Conservation (phyloP, 352 stramenopile species). For the Halophytophthora polymorphica region DNA sequence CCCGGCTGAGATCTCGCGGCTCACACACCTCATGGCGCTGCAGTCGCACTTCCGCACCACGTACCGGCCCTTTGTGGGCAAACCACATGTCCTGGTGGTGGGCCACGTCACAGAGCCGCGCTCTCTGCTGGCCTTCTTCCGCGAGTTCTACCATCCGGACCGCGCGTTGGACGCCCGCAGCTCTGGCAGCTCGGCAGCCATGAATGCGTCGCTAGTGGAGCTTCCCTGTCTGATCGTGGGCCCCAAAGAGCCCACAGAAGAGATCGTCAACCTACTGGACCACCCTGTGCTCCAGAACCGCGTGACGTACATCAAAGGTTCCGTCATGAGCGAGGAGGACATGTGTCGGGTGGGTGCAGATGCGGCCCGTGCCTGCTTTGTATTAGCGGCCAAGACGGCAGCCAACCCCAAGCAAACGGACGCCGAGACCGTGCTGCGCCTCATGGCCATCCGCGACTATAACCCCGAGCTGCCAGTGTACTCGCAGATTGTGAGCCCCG, state of each 20-base stretch:
- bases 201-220: slow-evolving; percentile 32
- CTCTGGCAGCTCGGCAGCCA: slow-evolving; percentile 10
- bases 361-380: slow-evolving; percentile 48
- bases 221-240: slow-evolving; percentile 55
- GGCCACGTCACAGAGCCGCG: slow-evolving; percentile 51
- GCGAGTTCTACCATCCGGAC: slow-evolving; percentile 62
- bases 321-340: slow-evolving; percentile 63
- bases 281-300: slow-evolving; percentile 57
- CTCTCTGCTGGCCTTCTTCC: slow-evolving; percentile 55
- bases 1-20: slow-evolving; percentile 44
- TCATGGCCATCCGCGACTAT: slow-evolving; percentile 63
- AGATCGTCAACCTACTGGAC: slow-evolving; percentile 49
- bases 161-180: slow-evolving; percentile 26
- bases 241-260: slow-evolving; percentile 46
- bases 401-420: slow-evolving; percentile 37
- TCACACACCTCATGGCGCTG: slow-evolving; percentile 55
- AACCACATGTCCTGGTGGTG: slow-evolving; percentile 56
- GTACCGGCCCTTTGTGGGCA: slow-evolving; percentile 45
- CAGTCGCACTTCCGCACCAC: slow-evolving; percentile 63
- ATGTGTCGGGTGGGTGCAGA: slow-evolving; percentile 57
- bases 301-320: slow-evolving; percentile 66
- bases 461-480: slow-evolving; percentile 57
- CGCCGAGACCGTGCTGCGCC: slow-evolving; percentile 51
- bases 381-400: slow-evolving; percentile 49
- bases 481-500: slow-evolving; percentile 52